Evolutionary conservation across 768 basidiomycete genomes (phyloP).

Genomic region (Russula dissimulans): DNA sequence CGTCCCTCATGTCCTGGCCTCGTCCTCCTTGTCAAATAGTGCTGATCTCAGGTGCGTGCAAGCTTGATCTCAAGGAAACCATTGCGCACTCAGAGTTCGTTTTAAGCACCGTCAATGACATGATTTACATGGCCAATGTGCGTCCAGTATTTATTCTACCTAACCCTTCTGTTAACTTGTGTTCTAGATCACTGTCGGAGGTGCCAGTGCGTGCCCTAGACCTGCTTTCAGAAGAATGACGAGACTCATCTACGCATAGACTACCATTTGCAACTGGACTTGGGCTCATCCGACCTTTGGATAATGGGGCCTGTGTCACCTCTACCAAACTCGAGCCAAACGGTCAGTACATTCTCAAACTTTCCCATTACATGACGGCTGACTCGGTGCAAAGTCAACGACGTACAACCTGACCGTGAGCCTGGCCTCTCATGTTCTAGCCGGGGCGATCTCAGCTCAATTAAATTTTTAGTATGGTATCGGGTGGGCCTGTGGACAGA

Average conservation of each 20-base stretch:
- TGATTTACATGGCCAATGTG: conserved; percentile 74
- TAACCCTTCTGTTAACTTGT: background rate
- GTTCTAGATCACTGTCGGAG: conserved; percentile 56
- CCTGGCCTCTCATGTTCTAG: background rate
- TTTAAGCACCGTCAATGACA: conserved; percentile 58
- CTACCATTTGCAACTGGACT: conserved; percentile 72
- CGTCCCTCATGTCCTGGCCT: conserved; percentile 25
- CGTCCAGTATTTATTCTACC: conserved; percentile 23
- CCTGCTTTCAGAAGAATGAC: background rate
- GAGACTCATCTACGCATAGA: conserved; percentile 30
- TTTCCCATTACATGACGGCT: conserved; percentile 9
- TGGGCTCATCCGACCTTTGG: conserved; percentile 81
- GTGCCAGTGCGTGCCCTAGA: conserved; percentile 36
- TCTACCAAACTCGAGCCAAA: conserved; percentile 39
- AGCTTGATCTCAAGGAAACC: background rate
- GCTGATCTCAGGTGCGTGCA: conserved; percentile 36
- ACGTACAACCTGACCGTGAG: conserved; percentile 21
- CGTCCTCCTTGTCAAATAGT: conserved; percentile 13
- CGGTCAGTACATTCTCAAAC: conserved; percentile 31
- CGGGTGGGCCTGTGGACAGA: conserved; percentile 63
- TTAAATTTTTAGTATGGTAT: conserved; percentile 53
- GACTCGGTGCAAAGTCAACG: conserved; percentile 18
- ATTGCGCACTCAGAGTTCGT: background rate
- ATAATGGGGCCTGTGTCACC: conserved; percentile 40
- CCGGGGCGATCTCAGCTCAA: background rate